These are phyloP conservation scores for Podospora pseudocomata DNA, from an alignment of 495 filamentous ascomycete genomes.

Conservation along the genomic window DNA sequence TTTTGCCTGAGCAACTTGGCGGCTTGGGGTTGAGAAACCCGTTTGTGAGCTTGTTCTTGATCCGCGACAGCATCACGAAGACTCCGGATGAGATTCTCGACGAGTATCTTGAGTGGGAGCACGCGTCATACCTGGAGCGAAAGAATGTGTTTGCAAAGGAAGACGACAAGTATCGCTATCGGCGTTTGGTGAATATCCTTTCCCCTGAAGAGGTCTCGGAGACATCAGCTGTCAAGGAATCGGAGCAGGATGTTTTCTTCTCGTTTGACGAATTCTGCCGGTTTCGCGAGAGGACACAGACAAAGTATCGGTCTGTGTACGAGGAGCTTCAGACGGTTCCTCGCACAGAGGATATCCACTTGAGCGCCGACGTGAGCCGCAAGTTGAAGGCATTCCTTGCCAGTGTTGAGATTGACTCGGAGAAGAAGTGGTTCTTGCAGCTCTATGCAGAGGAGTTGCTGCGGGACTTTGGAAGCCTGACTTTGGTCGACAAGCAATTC, in stretches of 20 bases:
- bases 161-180: slow-evolving; percentile 34
- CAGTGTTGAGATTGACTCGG: slow-evolving; percentile 23
- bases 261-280: slow-evolving; percentile 46
- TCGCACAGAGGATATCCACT: slow-evolving; percentile 20
- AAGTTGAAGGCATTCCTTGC: slow-evolving; percentile 20
- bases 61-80: slow-evolving; percentile 33
- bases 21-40: slow-evolving; percentile 56
- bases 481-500: slow-evolving; percentile 51
- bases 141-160: slow-evolving; percentile 41
- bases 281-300: slow-evolving; percentile 40
- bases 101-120: slow-evolving; percentile 38
- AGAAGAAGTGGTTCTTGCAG: slow-evolving; percentile 51
- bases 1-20: slow-evolving; percentile 51
- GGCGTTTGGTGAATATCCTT: slow-evolving; percentile 15
- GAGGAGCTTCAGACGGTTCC: slow-evolving; percentile 24
- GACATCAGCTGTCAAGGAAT: not conserved
- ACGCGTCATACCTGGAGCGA: slow-evolving; percentile 29
- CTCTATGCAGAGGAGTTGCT: slow-evolving; percentile 51
- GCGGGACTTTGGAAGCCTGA: slow-evolving; percentile 48
- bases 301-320: slow-evolving; percentile 10
- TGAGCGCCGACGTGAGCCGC: slow-evolving; percentile 21
- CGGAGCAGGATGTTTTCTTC: slow-evolving; percentile 36
- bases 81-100: slow-evolving; percentile 36
- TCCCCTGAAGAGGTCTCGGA: not conserved
- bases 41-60: slow-evolving; percentile 42